These are phyloP conservation scores for Gynostemma pentaphyllum DNA, from an alignment of 306 rosid genomes.

Conservation along the genomic window DNA sequence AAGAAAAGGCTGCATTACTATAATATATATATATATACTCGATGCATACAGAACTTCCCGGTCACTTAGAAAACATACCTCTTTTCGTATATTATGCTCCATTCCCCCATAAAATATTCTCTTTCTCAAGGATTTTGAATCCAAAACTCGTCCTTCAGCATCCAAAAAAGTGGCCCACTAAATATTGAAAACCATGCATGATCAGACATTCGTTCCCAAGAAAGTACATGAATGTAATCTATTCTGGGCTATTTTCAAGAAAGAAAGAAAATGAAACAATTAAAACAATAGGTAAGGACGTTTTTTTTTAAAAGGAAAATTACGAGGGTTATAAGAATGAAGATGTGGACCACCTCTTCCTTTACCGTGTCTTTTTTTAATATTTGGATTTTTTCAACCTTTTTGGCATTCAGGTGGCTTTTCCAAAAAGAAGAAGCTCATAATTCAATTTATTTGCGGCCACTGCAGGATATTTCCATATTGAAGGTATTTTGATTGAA, in stretches of 20 bases:
- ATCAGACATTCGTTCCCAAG: neutral
- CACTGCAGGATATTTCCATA: no score
- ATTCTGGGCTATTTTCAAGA: neutral
- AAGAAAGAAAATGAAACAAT: neutral
- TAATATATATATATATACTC: neutral
- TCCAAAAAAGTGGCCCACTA: slow-evolving; percentile 84
- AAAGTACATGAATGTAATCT: neutral
- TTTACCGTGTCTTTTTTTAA: no score
- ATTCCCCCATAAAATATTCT: slow-evolving; percentile 97
- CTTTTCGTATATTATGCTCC: slow-evolving; percentile 63
- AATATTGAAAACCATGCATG: slow-evolving; percentile 12
- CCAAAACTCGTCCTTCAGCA: slow-evolving; percentile 72
- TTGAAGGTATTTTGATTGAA: no score
- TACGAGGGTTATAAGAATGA: neutral
- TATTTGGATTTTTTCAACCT: no score
- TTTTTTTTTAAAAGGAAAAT: no score
- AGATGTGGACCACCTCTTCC: neutral
- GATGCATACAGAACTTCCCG: neutral
- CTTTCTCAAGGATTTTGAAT: slow-evolving; percentile 66
- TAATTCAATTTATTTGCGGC: no score
- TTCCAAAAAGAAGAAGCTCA: no score
- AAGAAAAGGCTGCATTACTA: neutral
- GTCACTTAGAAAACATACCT: slow-evolving; percentile 33
- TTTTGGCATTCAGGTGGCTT: no score
- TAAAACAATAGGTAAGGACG: neutral